Conservation (phyloP, 2,329 filamentous ascomycete genomes). For the Fusarium ramigenum region DNA sequence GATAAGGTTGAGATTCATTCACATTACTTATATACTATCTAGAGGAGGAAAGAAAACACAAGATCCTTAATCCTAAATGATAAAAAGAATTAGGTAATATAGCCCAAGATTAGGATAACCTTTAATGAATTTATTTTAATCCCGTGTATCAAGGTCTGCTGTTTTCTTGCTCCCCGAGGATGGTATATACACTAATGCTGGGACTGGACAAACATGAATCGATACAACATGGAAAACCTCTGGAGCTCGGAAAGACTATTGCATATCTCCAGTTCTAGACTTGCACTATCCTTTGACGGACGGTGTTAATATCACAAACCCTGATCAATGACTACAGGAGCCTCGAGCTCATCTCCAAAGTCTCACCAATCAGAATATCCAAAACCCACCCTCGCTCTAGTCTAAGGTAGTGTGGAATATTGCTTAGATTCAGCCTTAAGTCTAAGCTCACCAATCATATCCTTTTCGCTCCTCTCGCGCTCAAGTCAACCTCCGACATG, state of each 20-base stretch:
- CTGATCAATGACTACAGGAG: background rate
- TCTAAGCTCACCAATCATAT: slow-evolving; percentile 17
- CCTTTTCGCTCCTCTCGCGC: slow-evolving; percentile 31
- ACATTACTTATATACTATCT: background rate
- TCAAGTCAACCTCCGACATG: slow-evolving; percentile 37
- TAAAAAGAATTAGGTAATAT: too few relatives aligned
- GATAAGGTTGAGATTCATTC: background rate
- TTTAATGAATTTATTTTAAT: too few relatives aligned
- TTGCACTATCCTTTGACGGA: background rate
- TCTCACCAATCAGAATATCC: background rate
- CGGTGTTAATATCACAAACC: background rate
- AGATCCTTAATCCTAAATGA: too few relatives aligned
- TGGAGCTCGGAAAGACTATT: background rate
- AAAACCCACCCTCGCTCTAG: background rate
- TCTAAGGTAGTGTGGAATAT: background rate
- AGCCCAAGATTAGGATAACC: too few relatives aligned
- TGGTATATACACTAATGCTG: background rate
- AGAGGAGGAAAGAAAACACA: too few relatives aligned
- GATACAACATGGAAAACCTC: background rate
- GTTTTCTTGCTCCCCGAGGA: too few relatives aligned
- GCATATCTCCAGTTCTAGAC: background rate
- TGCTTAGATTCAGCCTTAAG: background rate
- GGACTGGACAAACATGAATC: background rate
- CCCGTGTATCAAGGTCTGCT: too few relatives aligned
- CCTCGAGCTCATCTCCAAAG: background rate